Evolutionary conservation across 2,329 filamentous ascomycete species (phyloP), one percentile per base, ranked within the genome.

Genomic region (Aspergillus neotritici): DNA sequence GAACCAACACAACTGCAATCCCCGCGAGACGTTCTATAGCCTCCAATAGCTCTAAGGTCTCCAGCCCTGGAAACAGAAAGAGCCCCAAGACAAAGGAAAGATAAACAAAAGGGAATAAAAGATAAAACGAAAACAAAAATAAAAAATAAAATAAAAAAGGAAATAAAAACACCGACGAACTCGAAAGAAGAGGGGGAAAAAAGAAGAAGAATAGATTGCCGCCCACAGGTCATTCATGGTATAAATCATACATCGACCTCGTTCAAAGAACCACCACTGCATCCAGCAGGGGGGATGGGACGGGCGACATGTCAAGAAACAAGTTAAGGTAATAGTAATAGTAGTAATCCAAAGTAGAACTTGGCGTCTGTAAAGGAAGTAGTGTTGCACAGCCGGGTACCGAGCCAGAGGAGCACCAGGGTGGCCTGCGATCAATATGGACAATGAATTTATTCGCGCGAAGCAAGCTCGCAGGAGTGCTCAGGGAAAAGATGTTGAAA

Each of bases 371-470:
- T 21, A 21, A 21, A 21, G 17, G 17, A 21, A 21, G 4, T 21
- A 21, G 17, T 21, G 17, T 21, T 21, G 17, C 17, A 41, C 35
- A 42, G 40, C 41, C 40, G 37, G 35, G 28, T 40, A 30, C 38
- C 40, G 40, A 42, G 44, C 41, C 35, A 21, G 39, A 44, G 21
- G 34, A 49, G 38, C 43, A 39, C 36, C 45, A 43, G 44, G 16
- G 37, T 33, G 41, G 42, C 48, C 43, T 47, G 36, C 37, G 38
- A 42, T 47, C 49, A 47, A 48, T 55, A 52, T 52, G 46, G 46
- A 53, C 49, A 53, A 43, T 40, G 44, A 47, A 50, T 36, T 40
- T 43, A 46, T 38, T 44, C 40, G 40, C 41, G 46, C 49, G 40
- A 43, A 50, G 43, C 41, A 46, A 40, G 46, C 49, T 53, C 43